A percentile compares a stretch with the other conserved stretches of the same genome.
Conservation (phyloP, 1,284 basidiomycete species). For the Ustilago bromivora region DNA sequence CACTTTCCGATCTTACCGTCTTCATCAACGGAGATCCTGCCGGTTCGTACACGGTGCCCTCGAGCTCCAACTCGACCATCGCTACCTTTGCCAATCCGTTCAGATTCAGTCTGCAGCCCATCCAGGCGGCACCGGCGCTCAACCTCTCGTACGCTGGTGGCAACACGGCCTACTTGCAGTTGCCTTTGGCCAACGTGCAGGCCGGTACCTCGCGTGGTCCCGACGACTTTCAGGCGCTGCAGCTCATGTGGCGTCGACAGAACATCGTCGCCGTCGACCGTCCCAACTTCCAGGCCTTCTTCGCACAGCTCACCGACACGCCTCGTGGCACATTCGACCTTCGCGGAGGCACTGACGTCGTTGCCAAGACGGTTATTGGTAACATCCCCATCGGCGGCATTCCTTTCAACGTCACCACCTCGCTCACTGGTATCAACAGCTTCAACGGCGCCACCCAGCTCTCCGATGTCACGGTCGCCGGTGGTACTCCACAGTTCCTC, state of each 20-base stretch:
- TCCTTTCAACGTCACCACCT: slow-evolving; percentile 76
- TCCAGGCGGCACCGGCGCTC: slow-evolving; percentile 75
- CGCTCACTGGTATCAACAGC: slow-evolving; percentile 73
- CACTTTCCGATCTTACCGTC: slow-evolving; percentile 76
- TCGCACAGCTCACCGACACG: slow-evolving; percentile 75
- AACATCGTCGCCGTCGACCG: slow-evolving; percentile 75
- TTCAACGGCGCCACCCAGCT: slow-evolving; percentile 69
- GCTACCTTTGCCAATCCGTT: slow-evolving; percentile 82
- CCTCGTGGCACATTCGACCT: slow-evolving; percentile 73
- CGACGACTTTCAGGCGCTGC: slow-evolving; percentile 73
- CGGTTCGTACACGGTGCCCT: slow-evolving; percentile 53
- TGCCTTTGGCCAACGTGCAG: slow-evolving; percentile 73
- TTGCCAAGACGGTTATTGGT: slow-evolving; percentile 77
- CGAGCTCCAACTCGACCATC: slow-evolving; percentile 72
- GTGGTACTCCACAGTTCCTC: slow-evolving; percentile 49
- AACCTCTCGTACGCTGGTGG: slow-evolving; percentile 73
- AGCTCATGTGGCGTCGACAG: slow-evolving; percentile 73
- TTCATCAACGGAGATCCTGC: slow-evolving; percentile 71
- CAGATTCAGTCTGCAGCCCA: slow-evolving; percentile 79
- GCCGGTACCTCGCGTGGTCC: slow-evolving; percentile 80
- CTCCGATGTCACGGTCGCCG: slow-evolving; percentile 69
- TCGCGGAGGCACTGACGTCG: slow-evolving; percentile 76
- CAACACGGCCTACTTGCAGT: slow-evolving; percentile 76
- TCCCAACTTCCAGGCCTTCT: slow-evolving; percentile 75
- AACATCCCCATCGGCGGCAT: slow-evolving; percentile 78